Base-by-base conservation (phyloP, 1,284 basidiomycete genomes). In the Malassezia arunalokei region DNA sequence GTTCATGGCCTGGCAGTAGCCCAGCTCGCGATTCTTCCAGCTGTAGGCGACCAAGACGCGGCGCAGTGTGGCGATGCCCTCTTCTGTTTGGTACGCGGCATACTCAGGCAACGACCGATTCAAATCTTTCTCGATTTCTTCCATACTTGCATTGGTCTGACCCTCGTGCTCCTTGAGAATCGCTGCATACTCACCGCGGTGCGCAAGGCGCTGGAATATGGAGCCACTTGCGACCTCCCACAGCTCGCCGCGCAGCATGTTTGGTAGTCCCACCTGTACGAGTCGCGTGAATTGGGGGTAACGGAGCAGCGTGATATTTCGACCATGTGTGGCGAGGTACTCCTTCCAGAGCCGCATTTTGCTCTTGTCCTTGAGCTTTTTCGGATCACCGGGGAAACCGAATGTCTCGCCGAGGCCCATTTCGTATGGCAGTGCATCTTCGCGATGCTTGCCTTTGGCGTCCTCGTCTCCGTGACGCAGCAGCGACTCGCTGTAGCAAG, bases 51-150 rank as follows among this genome's bases (percentile, higher is more conserved):
- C 89, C 45, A 99, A 75, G 1, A 99, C 94, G 52, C 91, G 80
- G 48, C 94, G 78, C 55, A 99, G 78, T 6, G 87, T 84, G 40
- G 65, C 63, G 49, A 73, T 65, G 14, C 70, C 70, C 39, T 68
- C 56, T 2, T 60, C 50, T 8, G 59, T 58, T 44, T 73, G 70
- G 39, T 66, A 73, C 14, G 64, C 70, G 1, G 65, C 63, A 43
- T 71, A 73, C 39, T 73, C 70, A 7, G 73, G 73, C 15, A 74
- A 52, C 40, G 63, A 66, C 17, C 94, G 81, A 75, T 95, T 92
- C 37, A 99, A 76, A 73, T 99, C 94, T 76, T 99, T 99, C 76
- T 98, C 94, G 45, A 99, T 99, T 73, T 99, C 94, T 73, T 99
- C 94, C 0, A 92, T 94, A 64, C 87, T 90, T 7, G 86, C 86